Percentiles rank a stretch among this genome's conserved stretches.
Conservation (phyloP, 352 stramenopile species). For the Globisporangium rhizosaccharum region DNA sequence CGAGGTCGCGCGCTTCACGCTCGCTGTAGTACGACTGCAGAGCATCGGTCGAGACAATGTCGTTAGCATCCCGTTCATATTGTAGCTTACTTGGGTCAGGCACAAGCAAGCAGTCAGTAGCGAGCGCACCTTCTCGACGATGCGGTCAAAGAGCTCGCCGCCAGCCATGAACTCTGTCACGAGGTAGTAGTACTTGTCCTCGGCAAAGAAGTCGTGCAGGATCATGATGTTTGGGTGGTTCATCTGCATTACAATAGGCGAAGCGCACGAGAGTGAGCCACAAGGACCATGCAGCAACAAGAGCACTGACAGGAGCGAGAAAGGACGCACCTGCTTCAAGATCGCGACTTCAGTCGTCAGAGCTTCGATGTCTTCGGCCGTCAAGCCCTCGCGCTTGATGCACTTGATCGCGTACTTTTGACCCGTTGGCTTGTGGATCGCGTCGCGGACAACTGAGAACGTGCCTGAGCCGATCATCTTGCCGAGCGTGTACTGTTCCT, state of each 20-base stretch:
- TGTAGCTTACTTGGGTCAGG: no score
- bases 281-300: neutral
- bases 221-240: slow-evolving; percentile 93
- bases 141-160: slow-evolving; percentile 84
- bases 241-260: slow-evolving; percentile 37
- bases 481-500: slow-evolving; percentile 81
- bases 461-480: slow-evolving; percentile 87
- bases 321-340: slow-evolving; percentile 59
- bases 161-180: slow-evolving; percentile 97
- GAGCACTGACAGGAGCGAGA: neutral
- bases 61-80: neutral
- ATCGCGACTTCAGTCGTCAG: slow-evolving; percentile 84
- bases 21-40: slow-evolving; percentile 87
- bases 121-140: slow-evolving; percentile 71
- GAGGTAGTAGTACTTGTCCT: slow-evolving; percentile 95
- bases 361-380: slow-evolving; percentile 80
- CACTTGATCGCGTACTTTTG: slow-evolving; percentile 91
- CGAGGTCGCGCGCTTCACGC: slow-evolving; percentile 78
- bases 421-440: slow-evolving; percentile 73
- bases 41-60: neutral
- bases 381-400: slow-evolving; percentile 87
- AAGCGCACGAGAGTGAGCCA: neutral
- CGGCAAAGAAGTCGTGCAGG: slow-evolving; percentile 91
- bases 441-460: slow-evolving; percentile 86
- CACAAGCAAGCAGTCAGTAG: neutral